Base-by-base conservation (phyloP, 768 basidiomycete species). In the Stropharia rugosoannulata region DNA sequence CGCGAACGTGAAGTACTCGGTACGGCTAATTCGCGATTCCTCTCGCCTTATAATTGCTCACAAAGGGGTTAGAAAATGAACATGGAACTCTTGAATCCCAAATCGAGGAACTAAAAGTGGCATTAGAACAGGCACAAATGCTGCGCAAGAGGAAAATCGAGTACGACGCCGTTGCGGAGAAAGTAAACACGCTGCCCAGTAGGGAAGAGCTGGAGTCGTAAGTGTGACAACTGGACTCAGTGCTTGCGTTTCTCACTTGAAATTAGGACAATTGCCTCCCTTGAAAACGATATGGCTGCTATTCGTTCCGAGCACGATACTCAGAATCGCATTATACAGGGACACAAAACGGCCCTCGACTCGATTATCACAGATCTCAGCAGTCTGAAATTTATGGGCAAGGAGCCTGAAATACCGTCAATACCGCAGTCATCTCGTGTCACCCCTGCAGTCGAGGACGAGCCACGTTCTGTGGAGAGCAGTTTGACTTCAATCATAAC, bases 81-180 rank as follows among this genome's bases (percentile, higher is more conserved):
- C 90, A 89, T 60, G 84, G 76, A 19, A 80, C 76, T 9, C 70
- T 92, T 49, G 78, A 79, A 59, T 77, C 71, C 8, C 90, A 93
- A 62, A 93, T 94, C 49, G 82, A 86, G 60, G 85, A 89, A 60
- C 79, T 94, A 61, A 93, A 93, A 70, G 76, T 77, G 16, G 80
- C 83, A 3, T 69, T 94, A 55, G 90, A 92, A 60, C 84, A 91
- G 60, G 91, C 89, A 5, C 93, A 94, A 64, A 74, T 87, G 64
- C 73, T 85, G 54, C 83, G 92, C 45, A 78, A 76, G 56, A 80
- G 86, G 52, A 94, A 92, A 74, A 91, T 93, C 61, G 92, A 94
- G 64, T 94, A 94, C 66, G 92, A 94, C 73, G 74, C 80, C 44
- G 81, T 94, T 38, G 82, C 93, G 2, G 93, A 93, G 71, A 91